These are phyloP conservation scores for Grosmannia clavigera DNA, from an alignment of 2,329 filamentous ascomycete genomes.

Conservation along the genomic window DNA sequence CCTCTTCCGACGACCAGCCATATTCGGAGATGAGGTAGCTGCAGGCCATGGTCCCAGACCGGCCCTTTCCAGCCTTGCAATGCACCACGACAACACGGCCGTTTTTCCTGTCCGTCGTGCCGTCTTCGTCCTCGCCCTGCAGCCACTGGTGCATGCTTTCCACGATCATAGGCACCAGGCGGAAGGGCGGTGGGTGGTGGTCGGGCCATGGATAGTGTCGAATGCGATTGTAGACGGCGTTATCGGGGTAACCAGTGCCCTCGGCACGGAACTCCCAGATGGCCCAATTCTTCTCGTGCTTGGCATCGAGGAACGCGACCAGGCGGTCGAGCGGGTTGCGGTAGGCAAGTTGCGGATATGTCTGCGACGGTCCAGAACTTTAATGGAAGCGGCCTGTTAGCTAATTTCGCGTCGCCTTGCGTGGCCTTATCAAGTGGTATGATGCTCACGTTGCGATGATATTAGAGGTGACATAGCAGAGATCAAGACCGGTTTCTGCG, in stretches of 20 bases:
- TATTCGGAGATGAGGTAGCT: slow-evolving; percentile 86
- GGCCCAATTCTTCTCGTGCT: slow-evolving; percentile 74
- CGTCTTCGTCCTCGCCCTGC: slow-evolving; percentile 28
- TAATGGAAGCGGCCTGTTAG: background rate
- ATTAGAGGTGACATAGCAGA: slow-evolving; percentile 88
- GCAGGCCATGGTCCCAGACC: slow-evolving; percentile 78
- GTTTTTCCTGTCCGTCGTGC: slow-evolving; percentile 12
- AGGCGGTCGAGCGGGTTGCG: slow-evolving; percentile 84
- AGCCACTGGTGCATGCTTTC: slow-evolving; percentile 89
- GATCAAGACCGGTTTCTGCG: slow-evolving; percentile 75
- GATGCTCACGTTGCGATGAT: slow-evolving; percentile 47
- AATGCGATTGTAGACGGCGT: slow-evolving; percentile 73
- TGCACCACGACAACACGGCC: slow-evolving; percentile 75
- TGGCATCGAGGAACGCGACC: slow-evolving; percentile 74
- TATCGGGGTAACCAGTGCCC: slow-evolving; percentile 88
- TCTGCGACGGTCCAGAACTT: slow-evolving; percentile 80
- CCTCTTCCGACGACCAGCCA: slow-evolving; percentile 41
- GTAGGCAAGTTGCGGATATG: slow-evolving; percentile 84
- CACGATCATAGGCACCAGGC: slow-evolving; percentile 77
- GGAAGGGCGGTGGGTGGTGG: slow-evolving; percentile 91
- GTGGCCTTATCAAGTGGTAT: background rate
- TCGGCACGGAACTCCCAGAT: slow-evolving; percentile 98
- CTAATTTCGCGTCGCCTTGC: background rate
- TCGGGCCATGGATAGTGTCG: slow-evolving; percentile 94
- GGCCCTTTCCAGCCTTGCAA: slow-evolving; percentile 93